Percentiles rank a stretch among this genome's conserved stretches.
phyloP scores from a whole-genome alignment of 2,329 filamentous ascomycete species.

The Cladobotryum mycophilum region DNA sequence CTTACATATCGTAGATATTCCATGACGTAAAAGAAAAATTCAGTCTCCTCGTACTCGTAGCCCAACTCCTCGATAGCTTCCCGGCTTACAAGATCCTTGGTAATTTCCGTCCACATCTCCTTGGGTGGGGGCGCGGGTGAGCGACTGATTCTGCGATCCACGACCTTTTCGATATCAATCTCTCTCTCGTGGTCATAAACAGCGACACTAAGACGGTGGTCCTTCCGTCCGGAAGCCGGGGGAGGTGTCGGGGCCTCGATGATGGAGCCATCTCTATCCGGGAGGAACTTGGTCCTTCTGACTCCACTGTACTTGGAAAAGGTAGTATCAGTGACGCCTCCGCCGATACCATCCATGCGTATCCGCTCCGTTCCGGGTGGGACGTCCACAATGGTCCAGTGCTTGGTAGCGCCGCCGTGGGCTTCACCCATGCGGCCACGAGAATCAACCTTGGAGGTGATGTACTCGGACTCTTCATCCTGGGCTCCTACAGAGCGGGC shows the following conservation, averaged over 20 bases:
- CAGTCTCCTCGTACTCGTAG: slow-evolving; percentile 87
- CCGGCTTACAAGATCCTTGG: slow-evolving; percentile 79
- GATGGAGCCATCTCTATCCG: slow-evolving; percentile 51
- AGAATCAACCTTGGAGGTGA: slow-evolving; percentile 47
- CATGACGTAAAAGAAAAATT: slow-evolving; percentile 86
- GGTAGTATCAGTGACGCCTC: slow-evolving; percentile 67
- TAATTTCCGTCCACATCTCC: slow-evolving; percentile 94
- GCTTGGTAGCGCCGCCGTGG: slow-evolving; percentile 64
- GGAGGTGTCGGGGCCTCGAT: slow-evolving; percentile 17
- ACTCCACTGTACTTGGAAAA: slow-evolving; percentile 78
- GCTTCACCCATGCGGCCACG: slow-evolving; percentile 68
- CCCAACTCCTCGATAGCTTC: slow-evolving; percentile 81
- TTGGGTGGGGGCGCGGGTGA: slow-evolving; percentile 38
- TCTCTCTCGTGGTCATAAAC: slow-evolving; percentile 42
- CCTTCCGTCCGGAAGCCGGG: slow-evolving; percentile 23
- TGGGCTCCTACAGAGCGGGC: slow-evolving; percentile 45
- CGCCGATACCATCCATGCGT: slow-evolving; percentile 73
- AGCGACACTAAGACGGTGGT: slow-evolving; percentile 40
- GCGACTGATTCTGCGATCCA: slow-evolving; percentile 43
- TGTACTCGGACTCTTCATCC: slow-evolving; percentile 59
- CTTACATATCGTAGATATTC: slow-evolving; percentile 82
- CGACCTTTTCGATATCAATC: slow-evolving; percentile 50
- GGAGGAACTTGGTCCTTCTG: slow-evolving; percentile 65
- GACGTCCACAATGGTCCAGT: slow-evolving; percentile 78
- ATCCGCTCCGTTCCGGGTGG: slow-evolving; percentile 77